These are phyloP conservation scores for Polyplosphaeria fusca DNA, from an alignment of 495 filamentous ascomycete species.

Conservation along the genomic window DNA sequence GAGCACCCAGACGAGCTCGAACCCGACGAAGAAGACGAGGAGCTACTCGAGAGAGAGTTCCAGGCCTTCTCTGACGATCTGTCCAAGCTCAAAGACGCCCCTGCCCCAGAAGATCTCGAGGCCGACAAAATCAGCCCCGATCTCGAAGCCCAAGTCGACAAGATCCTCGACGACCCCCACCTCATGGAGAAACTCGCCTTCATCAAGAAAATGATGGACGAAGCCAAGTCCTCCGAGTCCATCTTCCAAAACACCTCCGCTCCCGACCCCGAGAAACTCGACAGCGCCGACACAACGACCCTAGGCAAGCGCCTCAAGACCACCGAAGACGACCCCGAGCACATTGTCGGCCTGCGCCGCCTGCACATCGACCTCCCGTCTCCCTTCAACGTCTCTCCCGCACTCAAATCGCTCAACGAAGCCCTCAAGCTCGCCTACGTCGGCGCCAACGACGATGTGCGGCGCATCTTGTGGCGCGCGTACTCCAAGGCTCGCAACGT, in stretches of 20 bases:
- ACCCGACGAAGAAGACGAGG: not conserved
- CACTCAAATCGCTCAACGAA: conserved; percentile 14
- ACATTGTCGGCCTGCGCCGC: conserved; percentile 20
- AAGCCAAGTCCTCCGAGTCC: not conserved
- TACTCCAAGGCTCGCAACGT: conserved; percentile 22
- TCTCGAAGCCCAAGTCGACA: conserved; percentile 20
- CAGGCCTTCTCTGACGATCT: not conserved
- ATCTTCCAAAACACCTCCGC: not conserved
- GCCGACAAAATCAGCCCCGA: conserved; percentile 3
- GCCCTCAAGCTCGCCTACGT: conserved; percentile 25
- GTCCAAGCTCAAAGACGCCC: conserved; percentile 2
- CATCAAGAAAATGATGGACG: conserved; percentile 1
- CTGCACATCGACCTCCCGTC: conserved; percentile 22
- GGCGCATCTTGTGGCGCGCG: conserved; percentile 26
- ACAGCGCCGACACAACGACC: conserved; percentile 1
- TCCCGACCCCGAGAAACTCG: conserved; percentile 23
- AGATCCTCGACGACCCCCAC: conserved; percentile 25
- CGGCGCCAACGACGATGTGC: conserved; percentile 27
- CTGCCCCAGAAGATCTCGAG: not conserved
- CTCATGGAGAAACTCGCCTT: conserved; percentile 20
- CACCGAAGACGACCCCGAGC: conserved; percentile 27
- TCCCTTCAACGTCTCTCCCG: conserved; percentile 20
- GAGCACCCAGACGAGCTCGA: not conserved
- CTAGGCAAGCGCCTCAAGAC: conserved; percentile 7
- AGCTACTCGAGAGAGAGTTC: not conserved